phyloP scores from a whole-genome alignment of 805 yeast genomes.

The Wickerhamomyces chaumierensis region DNA sequence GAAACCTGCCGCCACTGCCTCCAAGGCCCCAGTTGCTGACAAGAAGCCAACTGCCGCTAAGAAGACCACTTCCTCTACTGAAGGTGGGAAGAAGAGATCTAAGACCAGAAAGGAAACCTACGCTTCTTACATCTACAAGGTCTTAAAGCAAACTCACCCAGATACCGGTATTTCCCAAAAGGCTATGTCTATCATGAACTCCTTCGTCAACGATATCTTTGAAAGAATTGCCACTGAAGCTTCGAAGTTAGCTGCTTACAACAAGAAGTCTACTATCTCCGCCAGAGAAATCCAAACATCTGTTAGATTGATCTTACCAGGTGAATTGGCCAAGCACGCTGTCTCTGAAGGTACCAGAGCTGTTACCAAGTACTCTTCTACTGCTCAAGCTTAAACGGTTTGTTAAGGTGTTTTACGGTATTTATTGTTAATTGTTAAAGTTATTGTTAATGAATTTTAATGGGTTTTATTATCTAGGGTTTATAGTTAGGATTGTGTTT shows the following conservation, averaged over 20 bases:
- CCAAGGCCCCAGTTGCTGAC: constrained; percentile 89
- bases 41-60: constrained; percentile 74
- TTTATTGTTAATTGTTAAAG: not conserved
- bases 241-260: constrained; percentile 97
- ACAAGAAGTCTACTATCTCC: constrained; percentile 96
- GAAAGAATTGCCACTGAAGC: constrained; percentile 98
- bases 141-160: constrained; percentile 97
- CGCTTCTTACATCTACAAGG: constrained; percentile 97
- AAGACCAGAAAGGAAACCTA: constrained; percentile 97
- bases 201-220: constrained; percentile 94
- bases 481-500: not conserved
- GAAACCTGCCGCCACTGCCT: constrained; percentile 48
- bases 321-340: constrained; percentile 98
- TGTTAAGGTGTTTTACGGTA: not conserved
- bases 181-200: constrained; percentile 98
- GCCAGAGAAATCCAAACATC: constrained; percentile 99
- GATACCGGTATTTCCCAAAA: constrained; percentile 98
- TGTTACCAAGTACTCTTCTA: constrained; percentile 90
- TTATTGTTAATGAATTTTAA: not conserved
- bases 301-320: constrained; percentile 95
- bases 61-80: constrained; percentile 62
- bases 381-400: constrained; percentile 29
- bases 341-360: constrained; percentile 99
- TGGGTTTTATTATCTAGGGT: not conserved
- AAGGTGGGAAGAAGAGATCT: constrained; percentile 83